Conservation (phyloP, 352 stramenopile species). For the Phytophthora quininea region DNA sequence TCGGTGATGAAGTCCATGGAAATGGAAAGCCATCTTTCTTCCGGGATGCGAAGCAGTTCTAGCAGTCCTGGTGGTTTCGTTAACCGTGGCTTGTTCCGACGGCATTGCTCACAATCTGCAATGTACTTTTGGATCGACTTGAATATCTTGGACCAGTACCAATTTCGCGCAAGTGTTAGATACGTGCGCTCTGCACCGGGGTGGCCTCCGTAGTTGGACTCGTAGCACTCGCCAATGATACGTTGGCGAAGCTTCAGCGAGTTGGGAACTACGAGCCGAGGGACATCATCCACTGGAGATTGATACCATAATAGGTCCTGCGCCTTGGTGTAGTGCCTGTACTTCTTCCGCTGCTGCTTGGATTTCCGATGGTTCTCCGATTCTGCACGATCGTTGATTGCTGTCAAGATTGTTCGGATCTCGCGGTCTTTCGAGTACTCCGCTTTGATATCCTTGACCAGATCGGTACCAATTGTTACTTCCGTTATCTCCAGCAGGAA, state of each 20-base stretch:
- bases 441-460: too few relatives aligned
- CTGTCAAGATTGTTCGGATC: too few relatives aligned
- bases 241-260: not conserved
- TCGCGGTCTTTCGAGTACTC: too few relatives aligned
- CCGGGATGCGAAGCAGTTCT: not conserved
- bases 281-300: not conserved
- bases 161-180: not conserved
- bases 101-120: not conserved
- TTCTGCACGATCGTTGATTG: too few relatives aligned
- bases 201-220: slow-evolving; percentile 4
- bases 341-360: too few relatives aligned
- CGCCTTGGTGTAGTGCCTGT: not conserved
- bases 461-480: too few relatives aligned
- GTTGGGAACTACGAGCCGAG: slow-evolving; percentile 3
- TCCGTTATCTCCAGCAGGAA: too few relatives aligned
- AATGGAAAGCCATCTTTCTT: slow-evolving; percentile 9
- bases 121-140: slow-evolving; percentile 2
- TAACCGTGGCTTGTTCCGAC: slow-evolving; percentile 3
- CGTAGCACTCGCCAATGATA: not conserved
- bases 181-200: slow-evolving; percentile 5
- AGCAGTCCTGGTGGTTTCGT: not conserved
- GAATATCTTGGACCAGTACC: slow-evolving; percentile 1
- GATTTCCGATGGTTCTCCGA: too few relatives aligned
- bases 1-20: slow-evolving; percentile 21
- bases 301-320: not conserved